Evolutionary conservation across 371 early-diverging fungal genomes (phyloP), one percentile per base, ranked within the genome.

Genomic region (Gilbertella persicaria): DNA sequence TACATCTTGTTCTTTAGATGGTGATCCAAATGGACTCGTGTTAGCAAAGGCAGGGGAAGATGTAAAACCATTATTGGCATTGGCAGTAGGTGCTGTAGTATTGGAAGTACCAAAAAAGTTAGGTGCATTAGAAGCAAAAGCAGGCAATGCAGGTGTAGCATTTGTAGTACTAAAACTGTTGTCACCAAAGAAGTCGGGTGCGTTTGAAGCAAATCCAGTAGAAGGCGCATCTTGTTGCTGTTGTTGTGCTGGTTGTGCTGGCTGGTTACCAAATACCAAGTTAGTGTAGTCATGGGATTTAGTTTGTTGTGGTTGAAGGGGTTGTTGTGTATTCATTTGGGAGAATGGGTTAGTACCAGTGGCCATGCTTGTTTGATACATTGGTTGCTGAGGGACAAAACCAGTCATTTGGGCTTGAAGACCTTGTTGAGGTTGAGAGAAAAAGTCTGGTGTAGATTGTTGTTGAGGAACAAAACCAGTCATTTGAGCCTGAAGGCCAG

Each of bases 401-500:
- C 46, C 54, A 33, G 50, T 50, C 33, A 49, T 26, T 48, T 75
- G 52, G 54, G 71, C 42, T 62, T 52, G 47, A 49, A 62, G 47
- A 26, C 50, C 29, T 42, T 53, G 60, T 51, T 57, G 83, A 14
- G 68, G 47, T 35, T 42, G 51, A 39, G 51, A 45, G 21, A 44
- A 53, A 16, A 54, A 50, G 8, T 58, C 52, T 30, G 55, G 45
- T 23, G 41, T 42, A 19, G 55, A 10, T 33, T 33, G 55, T 13
- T 48, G 49, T 24, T 41, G 50, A 21, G 43, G 48, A 26, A 63
- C 74, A 43, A 75, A 59, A 2, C 70, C 66, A 7, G 70, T 70
- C 68, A 68, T 67, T 41, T 69, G 70, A 43, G 71, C 62, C 42
- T 67, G 71, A 19, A 68, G 55, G 13, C 33, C 45, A 17, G 35